Conservation (phyloP, 129 eudicot genomes). For the Chrysanthemum seticuspe region DNA sequence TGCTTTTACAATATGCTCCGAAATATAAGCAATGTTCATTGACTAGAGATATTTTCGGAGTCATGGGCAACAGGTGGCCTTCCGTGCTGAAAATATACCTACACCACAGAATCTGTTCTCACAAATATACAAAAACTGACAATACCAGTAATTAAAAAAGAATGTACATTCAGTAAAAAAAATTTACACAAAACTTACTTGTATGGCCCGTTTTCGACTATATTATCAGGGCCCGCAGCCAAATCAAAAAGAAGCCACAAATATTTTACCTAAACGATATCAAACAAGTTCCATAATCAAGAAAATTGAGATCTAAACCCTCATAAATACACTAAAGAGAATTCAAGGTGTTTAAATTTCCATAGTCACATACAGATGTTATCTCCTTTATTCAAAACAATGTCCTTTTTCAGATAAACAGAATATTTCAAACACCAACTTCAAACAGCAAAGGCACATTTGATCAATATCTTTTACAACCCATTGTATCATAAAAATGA, state of each 20-base stretch:
- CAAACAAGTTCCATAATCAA: not conserved
- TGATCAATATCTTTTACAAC: no score
- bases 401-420: not conserved
- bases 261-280: conserved; percentile 71
- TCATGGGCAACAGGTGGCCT: conserved; percentile 86
- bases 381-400: not conserved
- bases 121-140: not conserved
- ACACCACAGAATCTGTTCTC: conserved; percentile 1
- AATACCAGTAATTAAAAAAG: not conserved
- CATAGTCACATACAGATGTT: not conserved
- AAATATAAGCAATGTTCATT: conserved; percentile 75
- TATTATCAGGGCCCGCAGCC: conserved; percentile 93
- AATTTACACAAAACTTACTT: conserved; percentile 47
- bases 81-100: conserved; percentile 94
- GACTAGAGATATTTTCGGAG: conserved; percentile 81
- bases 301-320: not conserved
- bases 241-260: conserved; percentile 95
- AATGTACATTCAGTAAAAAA: not conserved
- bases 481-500: no score
- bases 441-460: no score
- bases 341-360: not conserved
- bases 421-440: not conserved
- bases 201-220: conserved; percentile 96
- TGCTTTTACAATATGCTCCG: conserved; percentile 69
- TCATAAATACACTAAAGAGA: conserved; percentile 2